These are phyloP conservation scores for Hawksworthiomyces lignivorus DNA, from an alignment of 2,329 filamentous ascomycete genomes.

Conservation along the genomic window DNA sequence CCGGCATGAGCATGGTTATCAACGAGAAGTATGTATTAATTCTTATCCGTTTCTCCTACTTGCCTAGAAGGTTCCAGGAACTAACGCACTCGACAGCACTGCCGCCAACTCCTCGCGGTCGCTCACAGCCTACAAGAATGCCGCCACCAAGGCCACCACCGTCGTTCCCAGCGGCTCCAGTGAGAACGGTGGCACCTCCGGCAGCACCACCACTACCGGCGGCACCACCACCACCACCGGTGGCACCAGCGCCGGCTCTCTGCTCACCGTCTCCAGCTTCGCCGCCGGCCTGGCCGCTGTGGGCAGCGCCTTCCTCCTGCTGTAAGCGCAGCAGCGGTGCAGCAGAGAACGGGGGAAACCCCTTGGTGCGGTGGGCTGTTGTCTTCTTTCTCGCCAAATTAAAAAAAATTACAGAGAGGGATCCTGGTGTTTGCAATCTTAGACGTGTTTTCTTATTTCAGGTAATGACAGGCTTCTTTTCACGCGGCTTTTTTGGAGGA, in stretches of 20 bases:
- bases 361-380: background rate
- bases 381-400: background rate
- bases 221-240: slow-evolving; percentile 16
- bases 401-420: too few relatives aligned
- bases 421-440: too few relatives aligned
- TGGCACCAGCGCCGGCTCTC: slow-evolving; percentile 18
- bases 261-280: slow-evolving; percentile 32
- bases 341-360: too few relatives aligned
- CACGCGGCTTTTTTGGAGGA: too few relatives aligned
- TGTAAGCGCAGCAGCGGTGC: slow-evolving; percentile 27
- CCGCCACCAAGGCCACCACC: slow-evolving; percentile 32
- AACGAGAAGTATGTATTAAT: slow-evolving; percentile 56
- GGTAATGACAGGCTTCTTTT: too few relatives aligned
- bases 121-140: slow-evolving; percentile 39
- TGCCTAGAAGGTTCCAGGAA: background rate
- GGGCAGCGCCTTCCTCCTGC: slow-evolving; percentile 33
- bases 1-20: slow-evolving; percentile 68
- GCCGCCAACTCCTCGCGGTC: slow-evolving; percentile 44
- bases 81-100: slow-evolving; percentile 31
- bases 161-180: slow-evolving; percentile 23
- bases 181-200: slow-evolving; percentile 11
- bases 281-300: slow-evolving; percentile 35
- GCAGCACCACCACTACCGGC: slow-evolving; percentile 16
- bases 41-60: background rate
- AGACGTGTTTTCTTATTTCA: too few relatives aligned